phyloP scores from a whole-genome alignment of 2,329 filamentous ascomycete species.

The Cordyceps farinosa region DNA sequence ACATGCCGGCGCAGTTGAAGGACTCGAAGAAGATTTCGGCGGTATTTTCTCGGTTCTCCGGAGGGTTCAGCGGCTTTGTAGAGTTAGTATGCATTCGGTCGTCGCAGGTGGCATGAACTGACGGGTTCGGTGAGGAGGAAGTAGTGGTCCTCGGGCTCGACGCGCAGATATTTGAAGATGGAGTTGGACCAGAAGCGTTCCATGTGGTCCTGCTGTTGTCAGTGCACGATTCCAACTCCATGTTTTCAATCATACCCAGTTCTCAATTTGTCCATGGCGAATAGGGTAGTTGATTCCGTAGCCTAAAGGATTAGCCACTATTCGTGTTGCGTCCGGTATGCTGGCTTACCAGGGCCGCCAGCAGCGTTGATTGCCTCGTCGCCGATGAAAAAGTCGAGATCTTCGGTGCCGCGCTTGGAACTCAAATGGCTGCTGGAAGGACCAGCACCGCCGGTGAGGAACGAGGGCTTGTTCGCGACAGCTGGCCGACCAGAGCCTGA shows the following conservation, averaged over 20 bases:
- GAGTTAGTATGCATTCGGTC: conserved; percentile 19
- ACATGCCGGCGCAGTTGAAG: conserved; percentile 98
- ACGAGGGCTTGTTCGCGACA: conserved; percentile 92
- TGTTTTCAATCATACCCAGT: conserved; percentile 67
- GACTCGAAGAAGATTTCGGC: conserved; percentile 99
- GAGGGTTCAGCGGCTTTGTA: conserved; percentile 83
- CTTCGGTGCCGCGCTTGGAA: conserved; percentile 91
- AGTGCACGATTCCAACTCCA: conserved; percentile 22
- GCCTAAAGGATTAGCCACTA: conserved; percentile 47
- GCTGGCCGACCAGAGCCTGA: conserved; percentile 84
- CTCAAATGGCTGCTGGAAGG: conserved; percentile 72
- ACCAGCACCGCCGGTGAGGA: conserved; percentile 86
- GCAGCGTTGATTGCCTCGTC: conserved; percentile 88
- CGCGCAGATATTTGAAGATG: conserved; percentile 98
- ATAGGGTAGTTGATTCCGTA: conserved; percentile 98
- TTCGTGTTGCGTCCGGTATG: not conserved
- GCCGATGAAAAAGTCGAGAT: conserved; percentile 97
- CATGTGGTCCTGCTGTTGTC: conserved; percentile 78
- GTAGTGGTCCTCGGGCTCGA: conserved; percentile 98
- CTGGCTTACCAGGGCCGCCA: conserved; percentile 67
- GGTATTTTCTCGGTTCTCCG: conserved; percentile 97
- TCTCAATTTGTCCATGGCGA: conserved; percentile 96
- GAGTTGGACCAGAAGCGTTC: conserved; percentile 99
- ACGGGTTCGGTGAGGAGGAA: conserved; percentile 97
- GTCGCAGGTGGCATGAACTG: conserved; percentile 34